Base-by-base conservation (phyloP, 257 asterid genomes). In the Petunia axillaris region DNA sequence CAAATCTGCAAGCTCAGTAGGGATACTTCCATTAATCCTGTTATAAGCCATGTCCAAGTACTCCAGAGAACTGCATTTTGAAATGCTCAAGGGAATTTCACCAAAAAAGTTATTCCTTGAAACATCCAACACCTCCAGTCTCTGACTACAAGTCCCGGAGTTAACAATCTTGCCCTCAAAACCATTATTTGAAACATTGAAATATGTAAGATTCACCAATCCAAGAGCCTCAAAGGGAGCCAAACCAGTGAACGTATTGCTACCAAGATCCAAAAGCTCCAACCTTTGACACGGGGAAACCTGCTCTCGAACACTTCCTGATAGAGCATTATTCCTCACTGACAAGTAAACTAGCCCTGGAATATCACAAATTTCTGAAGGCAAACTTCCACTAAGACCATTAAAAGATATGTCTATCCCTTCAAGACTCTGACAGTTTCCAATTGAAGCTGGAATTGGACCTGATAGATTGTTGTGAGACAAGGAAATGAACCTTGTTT, bases 371-470 rank as follows among this genome's bases (percentile, higher is more conserved):
- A 94, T 73, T 81, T 88, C 88, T 5, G 85, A 77, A 74, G 98
- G 98, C 73, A 96, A 81, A 39, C 39, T 87, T 44, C 98, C 98
- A 76, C 46, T 86, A 14, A 96, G 89, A 55, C 84, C 71, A 60
- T 96, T 96, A 63, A 87, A 94, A 38, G 98, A 94, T 79, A 96
- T 87, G 86, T 96, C 97, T n/a, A 96, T 78, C 84, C 99, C 99
- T 88, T 94, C 95, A 54, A 96, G 93, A 86, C 87, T 89, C 79
- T 63, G 36, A 79, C 99, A 96, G 36, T 88, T 89, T 53, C 90
- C 92, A 79, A 96, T 71, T 39, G 97, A 85, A 48, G 66, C 79
- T 13, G 99, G 99, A 85, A 96, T 87, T 54, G 91, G 35, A 65
- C 97, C 99, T 2, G 95, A 90, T 50, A 96, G 97, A 81, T 86